Evolutionary conservation across 495 filamentous ascomycete genomes (phyloP).

Genomic region (Penicillium verhagenii): DNA sequence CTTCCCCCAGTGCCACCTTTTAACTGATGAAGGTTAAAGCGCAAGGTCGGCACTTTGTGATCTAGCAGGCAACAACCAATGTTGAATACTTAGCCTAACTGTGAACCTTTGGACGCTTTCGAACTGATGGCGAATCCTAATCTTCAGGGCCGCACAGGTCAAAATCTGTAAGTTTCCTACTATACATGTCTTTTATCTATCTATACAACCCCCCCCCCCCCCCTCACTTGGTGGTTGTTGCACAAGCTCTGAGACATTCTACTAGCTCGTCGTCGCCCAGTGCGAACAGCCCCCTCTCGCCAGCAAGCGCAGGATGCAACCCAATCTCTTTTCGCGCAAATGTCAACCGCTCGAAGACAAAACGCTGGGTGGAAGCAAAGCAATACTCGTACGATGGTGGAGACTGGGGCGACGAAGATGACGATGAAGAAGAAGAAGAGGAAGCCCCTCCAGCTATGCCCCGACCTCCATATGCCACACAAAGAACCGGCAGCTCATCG

Average conservation of each 20-base stretch:
- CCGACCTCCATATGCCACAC: conserved; percentile 31
- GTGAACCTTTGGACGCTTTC: conserved; percentile 6
- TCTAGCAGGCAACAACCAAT: conserved; percentile 19
- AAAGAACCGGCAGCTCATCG: conserved; percentile 35
- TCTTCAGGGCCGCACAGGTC: conserved; percentile 23
- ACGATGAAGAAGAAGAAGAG: conserved; percentile 69
- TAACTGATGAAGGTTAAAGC: not conserved
- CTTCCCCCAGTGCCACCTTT: not conserved
- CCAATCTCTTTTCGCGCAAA: conserved; percentile 70
- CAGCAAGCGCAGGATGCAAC: conserved; percentile 28
- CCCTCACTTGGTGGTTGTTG: not conserved
- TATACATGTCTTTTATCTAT: no score
- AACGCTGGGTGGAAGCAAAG: conserved; percentile 93
- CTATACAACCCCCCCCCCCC: no score
- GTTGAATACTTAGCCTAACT: conserved; percentile 9
- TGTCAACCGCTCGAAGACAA: conserved; percentile 86
- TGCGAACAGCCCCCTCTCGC: conserved; percentile 32
- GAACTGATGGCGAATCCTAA: conserved; percentile 24
- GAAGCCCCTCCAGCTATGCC: conserved; percentile 38
- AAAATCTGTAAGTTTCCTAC: conserved; percentile 25
- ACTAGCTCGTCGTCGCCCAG: conserved; percentile 20
- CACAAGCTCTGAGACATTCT: conserved; percentile 16
- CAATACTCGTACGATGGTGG: conserved; percentile 85
- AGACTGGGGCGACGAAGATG: conserved; percentile 88
- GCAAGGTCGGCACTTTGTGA: not conserved